A percentile compares a stretch with the other conserved stretches of the same genome.
These are phyloP conservation scores for Xerophyta viscosa DNA, from an alignment of 106 monocot genomes.

Conservation along the genomic window DNA sequence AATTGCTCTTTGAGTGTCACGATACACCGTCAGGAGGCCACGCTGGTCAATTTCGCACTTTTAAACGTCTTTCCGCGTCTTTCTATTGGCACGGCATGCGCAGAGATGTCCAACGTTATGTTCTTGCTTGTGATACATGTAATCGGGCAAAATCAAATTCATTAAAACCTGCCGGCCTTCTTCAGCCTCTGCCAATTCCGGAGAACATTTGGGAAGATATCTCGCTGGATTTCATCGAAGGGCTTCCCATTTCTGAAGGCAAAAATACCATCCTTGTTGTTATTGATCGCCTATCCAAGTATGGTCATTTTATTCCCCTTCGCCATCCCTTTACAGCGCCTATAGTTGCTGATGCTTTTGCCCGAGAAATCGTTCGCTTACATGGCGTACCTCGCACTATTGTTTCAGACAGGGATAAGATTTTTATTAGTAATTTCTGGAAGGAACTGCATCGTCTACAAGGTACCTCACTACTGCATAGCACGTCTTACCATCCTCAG, in stretches of 20 bases:
- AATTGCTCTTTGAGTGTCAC: not conserved
- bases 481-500: not conserved
- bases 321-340: not conserved
- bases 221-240: constrained; percentile 2
- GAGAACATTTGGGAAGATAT: not conserved
- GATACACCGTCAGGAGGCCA: not conserved
- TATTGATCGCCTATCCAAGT: not conserved
- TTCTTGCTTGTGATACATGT: not conserved
- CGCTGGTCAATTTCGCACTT: not conserved
- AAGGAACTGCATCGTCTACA: not conserved
- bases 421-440: not conserved
- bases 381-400: not conserved
- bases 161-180: not conserved
- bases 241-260: not conserved
- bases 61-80: not conserved
- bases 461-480: not conserved
- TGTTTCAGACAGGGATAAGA: not conserved
- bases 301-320: not conserved
- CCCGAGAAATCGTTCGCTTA: not conserved
- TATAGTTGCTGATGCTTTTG: not conserved
- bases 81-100: not conserved
- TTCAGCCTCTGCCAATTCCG: constrained; percentile 7
- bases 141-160: not conserved
- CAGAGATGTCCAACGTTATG: not conserved
- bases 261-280: not conserved